Evolutionary conservation across 108 stramenopile genomes (phyloP), one percentile per base, ranked within the genome.

Genomic region (Conticribra weissflogii): DNA sequence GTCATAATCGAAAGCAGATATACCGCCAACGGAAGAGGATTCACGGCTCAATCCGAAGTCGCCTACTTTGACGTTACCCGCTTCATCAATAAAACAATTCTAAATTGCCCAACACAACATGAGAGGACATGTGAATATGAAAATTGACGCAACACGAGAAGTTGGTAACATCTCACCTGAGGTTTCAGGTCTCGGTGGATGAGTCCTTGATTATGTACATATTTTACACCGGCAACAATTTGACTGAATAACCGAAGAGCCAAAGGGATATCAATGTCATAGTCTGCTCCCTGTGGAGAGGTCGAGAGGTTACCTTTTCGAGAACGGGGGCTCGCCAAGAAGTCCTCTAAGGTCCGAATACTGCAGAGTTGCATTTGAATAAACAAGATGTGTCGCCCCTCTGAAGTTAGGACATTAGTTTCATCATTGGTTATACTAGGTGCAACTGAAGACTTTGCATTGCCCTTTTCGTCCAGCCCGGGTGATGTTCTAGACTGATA

Each of bases 311-410:
- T 48, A n/a, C 86, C 86, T 41, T 66, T 62, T 31, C 94, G 78
- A 3, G 85, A 77, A 21, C 89, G 74, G n/a, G 71, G 76, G 32
- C 85, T 81, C 16, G 76, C 59, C 18, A 92, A 63, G 34, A 95
- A 96, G 31, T 97, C 88, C 22, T 83, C 88, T 32, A 98, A 78
- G 4, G 97, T 97, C 51, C 89, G 84, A 33, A 89, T 89, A 41
- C 76, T 70, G 77, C 98, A 98, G 66, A 94, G 94, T 81, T 97
- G 96, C 98, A 98, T 98, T 71, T 97, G 97, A 66, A 98, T 98
- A 81, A 95, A 97, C 25, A 98, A 76, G 51, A 84, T 88, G 50
- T 90, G 89, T 27, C 71, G 68, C 66, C 48, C 19, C 23, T 62
- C 67, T 45, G 59, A 59, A 54, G 63, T 52, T 25, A 55, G 31